Evolutionary conservation across 139 green algal genomes (phyloP).

Genomic region (Pleodorina starrii): DNA sequence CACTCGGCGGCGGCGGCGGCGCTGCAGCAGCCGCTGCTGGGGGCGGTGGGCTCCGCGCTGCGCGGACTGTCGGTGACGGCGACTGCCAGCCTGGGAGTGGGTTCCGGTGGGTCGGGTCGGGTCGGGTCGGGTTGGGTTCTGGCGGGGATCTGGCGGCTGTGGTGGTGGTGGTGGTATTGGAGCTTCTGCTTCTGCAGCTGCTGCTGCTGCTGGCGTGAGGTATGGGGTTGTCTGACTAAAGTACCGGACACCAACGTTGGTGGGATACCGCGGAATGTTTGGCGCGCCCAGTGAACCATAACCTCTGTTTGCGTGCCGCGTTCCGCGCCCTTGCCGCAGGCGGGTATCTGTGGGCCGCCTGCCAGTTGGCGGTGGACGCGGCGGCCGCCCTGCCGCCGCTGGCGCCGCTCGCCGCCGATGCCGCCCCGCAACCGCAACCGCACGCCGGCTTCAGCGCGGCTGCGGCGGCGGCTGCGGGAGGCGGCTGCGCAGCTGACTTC

Average conservation of each 20-base stretch:
- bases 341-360: conserved; percentile 2
- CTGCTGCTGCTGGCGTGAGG: no score
- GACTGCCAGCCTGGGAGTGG: not conserved
- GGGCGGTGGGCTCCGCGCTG: conserved; percentile 8
- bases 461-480: no score
- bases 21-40: conserved; percentile 11
- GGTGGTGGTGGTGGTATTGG: no score
- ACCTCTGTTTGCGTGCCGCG: no score
- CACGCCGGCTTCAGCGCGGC: not conserved
- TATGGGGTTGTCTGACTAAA: no score
- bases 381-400: not conserved
- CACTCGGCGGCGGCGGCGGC: not conserved
- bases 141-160: no score
- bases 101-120: not conserved
- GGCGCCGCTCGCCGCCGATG: not conserved
- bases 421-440: not conserved
- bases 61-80: not conserved
- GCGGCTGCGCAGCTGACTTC: not conserved
- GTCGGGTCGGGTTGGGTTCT: no score
- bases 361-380: not conserved
- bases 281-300: no score
- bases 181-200: no score
- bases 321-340: not conserved
- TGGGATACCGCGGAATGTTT: no score
- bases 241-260: no score